phyloP scores from a whole-genome alignment of 768 basidiomycete species.

The Russula dissimulans region DNA sequence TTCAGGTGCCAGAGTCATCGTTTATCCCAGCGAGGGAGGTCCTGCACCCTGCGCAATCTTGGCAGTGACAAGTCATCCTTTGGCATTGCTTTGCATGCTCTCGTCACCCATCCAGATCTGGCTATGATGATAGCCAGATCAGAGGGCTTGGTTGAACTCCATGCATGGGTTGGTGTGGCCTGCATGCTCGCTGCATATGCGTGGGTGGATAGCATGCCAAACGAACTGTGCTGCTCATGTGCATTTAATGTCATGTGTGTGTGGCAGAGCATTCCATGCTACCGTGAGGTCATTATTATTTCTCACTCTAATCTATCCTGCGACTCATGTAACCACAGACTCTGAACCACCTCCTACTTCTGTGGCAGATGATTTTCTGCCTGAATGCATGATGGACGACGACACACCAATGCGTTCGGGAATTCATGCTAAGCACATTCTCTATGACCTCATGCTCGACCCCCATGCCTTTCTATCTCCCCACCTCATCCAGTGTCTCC shows the following conservation, averaged over 20 bases:
- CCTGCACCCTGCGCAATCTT: constrained; percentile 53
- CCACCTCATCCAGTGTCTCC: constrained; percentile 50
- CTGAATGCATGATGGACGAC: constrained; percentile 59
- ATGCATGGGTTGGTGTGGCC: constrained; percentile 59
- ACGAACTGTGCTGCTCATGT: constrained; percentile 53
- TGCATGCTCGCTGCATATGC: constrained; percentile 63
- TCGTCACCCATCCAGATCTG: constrained; percentile 51
- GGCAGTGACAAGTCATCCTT: constrained; percentile 55
- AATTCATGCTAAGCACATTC: constrained; percentile 59
- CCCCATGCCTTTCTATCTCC: constrained; percentile 52
- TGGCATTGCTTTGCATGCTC: constrained; percentile 65
- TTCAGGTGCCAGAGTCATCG: constrained; percentile 45
- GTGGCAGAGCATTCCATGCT: constrained; percentile 63
- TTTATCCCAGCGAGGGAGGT: constrained; percentile 40
- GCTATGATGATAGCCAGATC: constrained; percentile 25
- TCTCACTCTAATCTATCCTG: not conserved
- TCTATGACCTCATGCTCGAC: constrained; percentile 49
- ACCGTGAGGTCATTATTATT: constrained; percentile 47
- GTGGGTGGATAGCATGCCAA: constrained; percentile 74
- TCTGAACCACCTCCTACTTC: constrained; percentile 59
- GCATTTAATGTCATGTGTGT: constrained; percentile 51
- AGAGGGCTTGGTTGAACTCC: constrained; percentile 47
- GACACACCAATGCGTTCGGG: constrained; percentile 55
- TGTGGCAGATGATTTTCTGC: constrained; percentile 64
- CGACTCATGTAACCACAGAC: constrained; percentile 36